phyloP scores from a whole-genome alignment of 202 grass and related monocot species.

The Brachypodium distachyon region DNA sequence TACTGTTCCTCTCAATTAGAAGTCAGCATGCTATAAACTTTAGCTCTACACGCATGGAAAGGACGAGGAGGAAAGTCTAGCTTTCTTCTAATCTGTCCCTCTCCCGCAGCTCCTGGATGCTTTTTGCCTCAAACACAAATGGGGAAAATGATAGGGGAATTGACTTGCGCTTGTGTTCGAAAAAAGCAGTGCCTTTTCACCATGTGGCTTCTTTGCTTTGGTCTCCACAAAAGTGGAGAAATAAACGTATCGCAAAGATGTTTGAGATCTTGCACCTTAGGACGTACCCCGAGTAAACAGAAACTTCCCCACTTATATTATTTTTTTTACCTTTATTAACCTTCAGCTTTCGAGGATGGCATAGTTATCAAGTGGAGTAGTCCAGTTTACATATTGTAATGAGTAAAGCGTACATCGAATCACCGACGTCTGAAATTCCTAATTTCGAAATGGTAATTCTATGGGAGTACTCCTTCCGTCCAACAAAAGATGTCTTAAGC shows the following conservation, averaged over 20 bases:
- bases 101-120: slow-evolving; percentile 20
- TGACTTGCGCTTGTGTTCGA: slow-evolving; percentile 58
- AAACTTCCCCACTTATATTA: slow-evolving; percentile 17
- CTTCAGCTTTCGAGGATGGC: slow-evolving; percentile 2
- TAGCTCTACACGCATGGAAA: slow-evolving; percentile 17
- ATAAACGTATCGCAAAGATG: slow-evolving; percentile 19
- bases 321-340: not conserved
- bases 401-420: not conserved
- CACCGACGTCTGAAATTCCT: not conserved
- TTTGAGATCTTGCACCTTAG: slow-evolving; percentile 20
- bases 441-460: not conserved
- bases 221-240: slow-evolving; percentile 23
- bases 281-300: slow-evolving; percentile 18
- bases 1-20: slow-evolving; percentile 14
- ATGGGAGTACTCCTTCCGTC: too few species aligned
- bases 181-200: slow-evolving; percentile 23
- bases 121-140: slow-evolving; percentile 39
- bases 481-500: too few species aligned
- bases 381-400: not conserved
- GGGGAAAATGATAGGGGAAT: slow-evolving; percentile 42
- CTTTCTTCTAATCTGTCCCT: slow-evolving; percentile 48
- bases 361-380: too few species aligned
- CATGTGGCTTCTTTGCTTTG: slow-evolving; percentile 35
- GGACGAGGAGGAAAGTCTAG: not conserved
- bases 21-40: slow-evolving; percentile 11